These are phyloP conservation scores for Aaosphaeria arxii DNA, from an alignment of 2,329 filamentous ascomycete species.

Conservation along the genomic window DNA sequence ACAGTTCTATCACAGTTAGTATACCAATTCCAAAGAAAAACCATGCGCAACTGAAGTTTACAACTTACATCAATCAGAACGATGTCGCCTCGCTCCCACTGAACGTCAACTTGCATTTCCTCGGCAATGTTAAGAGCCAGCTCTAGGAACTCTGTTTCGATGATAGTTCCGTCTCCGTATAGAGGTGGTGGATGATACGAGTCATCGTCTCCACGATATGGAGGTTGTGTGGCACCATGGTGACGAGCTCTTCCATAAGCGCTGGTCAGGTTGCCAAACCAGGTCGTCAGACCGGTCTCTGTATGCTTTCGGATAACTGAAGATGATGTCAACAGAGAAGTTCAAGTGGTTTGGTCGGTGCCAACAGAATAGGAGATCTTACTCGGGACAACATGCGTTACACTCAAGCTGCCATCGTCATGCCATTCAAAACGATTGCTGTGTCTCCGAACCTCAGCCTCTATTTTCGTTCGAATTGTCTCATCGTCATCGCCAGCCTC, in stretches of 20 bases:
- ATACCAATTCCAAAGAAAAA: neutral
- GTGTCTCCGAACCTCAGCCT: conserved; percentile 9
- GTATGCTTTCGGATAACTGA: conserved; percentile 11
- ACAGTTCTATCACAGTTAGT: conserved; percentile 3
- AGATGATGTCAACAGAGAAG: neutral
- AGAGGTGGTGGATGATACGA: conserved; percentile 9
- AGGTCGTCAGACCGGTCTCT: conserved; percentile 3
- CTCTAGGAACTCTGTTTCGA: conserved; percentile 9
- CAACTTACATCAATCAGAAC: conserved; percentile 9
- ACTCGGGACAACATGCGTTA: conserved; percentile 11
- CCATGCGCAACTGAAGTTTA: neutral
- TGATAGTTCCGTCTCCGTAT: conserved; percentile 11
- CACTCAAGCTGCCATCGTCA: conserved; percentile 10
- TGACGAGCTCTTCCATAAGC: conserved; percentile 8
- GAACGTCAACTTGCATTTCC: conserved; percentile 7
- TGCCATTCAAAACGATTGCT: conserved; percentile 11
- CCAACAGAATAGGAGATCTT: neutral
- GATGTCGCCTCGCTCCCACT: conserved; percentile 10
- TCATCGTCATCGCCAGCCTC: conserved; percentile 5
- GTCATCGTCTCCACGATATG: conserved; percentile 8
- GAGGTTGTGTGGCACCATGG: conserved; percentile 8
- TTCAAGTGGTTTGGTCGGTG: neutral
- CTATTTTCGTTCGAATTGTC: conserved; percentile 7
- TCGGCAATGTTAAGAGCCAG: conserved; percentile 8
- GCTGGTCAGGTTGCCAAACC: conserved; percentile 10